A percentile compares a stretch with the other conserved stretches of the same genome.
Conservation (phyloP, 805 yeast species). For the Torulaspora indica region DNA sequence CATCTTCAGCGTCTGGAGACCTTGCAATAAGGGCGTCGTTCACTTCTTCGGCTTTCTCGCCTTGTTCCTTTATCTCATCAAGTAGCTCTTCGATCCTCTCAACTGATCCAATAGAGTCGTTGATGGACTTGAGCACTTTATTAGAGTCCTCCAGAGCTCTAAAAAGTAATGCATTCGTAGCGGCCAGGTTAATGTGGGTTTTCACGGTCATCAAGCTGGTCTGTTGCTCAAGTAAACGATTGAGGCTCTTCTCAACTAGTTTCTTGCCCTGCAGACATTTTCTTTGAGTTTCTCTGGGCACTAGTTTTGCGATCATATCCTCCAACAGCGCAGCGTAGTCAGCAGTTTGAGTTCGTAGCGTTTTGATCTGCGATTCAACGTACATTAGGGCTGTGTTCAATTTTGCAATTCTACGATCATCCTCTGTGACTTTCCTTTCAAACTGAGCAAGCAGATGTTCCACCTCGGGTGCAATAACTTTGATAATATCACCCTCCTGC, state of each 20-base stretch:
- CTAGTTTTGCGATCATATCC: slow-evolving; percentile 21
- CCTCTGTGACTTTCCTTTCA: slow-evolving; percentile 29
- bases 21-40: slow-evolving; percentile 30
- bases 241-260: slow-evolving; percentile 36
- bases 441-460: slow-evolving; percentile 18
- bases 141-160: slow-evolving; percentile 39
- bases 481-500: slow-evolving; percentile 16
- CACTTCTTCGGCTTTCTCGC: slow-evolving; percentile 39
- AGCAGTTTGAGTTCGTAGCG: slow-evolving; percentile 20
- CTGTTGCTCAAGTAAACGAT: slow-evolving; percentile 32
- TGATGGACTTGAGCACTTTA: slow-evolving; percentile 37
- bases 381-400: slow-evolving; percentile 30
- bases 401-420: slow-evolving; percentile 35
- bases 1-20: slow-evolving; percentile 28
- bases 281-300: slow-evolving; percentile 31
- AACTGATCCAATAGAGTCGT: slow-evolving; percentile 41
- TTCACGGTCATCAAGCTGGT: slow-evolving; percentile 39
- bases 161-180: slow-evolving; percentile 39
- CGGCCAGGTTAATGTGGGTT: slow-evolving; percentile 42
- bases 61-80: slow-evolving; percentile 40
- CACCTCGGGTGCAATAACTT: slow-evolving; percentile 19
- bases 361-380: slow-evolving; percentile 19
- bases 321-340: slow-evolving; percentile 18
- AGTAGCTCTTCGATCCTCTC: slow-evolving; percentile 42
- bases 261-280: slow-evolving; percentile 36